Base-by-base conservation (phyloP, 257 asterid genomes). In the Scutellaria galericulata region DNA sequence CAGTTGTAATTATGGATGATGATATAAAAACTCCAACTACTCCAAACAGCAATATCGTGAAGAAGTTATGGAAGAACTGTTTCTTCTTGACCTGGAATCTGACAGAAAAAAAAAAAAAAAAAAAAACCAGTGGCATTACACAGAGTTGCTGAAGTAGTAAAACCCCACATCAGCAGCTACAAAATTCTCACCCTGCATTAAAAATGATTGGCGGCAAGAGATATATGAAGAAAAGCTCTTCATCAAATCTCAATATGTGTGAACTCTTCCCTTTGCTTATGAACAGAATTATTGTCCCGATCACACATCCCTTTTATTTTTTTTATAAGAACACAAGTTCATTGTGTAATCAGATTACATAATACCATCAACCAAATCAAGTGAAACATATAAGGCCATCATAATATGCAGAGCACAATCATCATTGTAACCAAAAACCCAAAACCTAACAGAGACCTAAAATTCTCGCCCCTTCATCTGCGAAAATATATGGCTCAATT, bases 81-180 rank as follows among this genome's bases (percentile, higher is more conserved):
- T 91, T 91, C 96, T 94, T 94, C 91, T 94, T 94, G 64, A 91
- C 98, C 85, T 94, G 98, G 75, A 89, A 94, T 57, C 98, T 94
- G 87, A 60, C n/a, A 15, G 70, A 64, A 54, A 52, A 12, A 51
- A 61, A 58, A 64, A 54, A 52, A 12, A 51, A 61, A 58, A 52
- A 12, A 51, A 61, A 39, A 6, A 50, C 15, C 41, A 11, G 46
- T 6, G 11, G 66, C n/a, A 56, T n/a, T 7, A 31, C 13, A 18
- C 10, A 44, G n/a, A 78, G 56, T 42, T 61, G 40, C 55, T 24
- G 62, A 57, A 42, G 68, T 46, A 31, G 8, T 6, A 37, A 14
- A 15, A 37, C 15, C 20, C 18, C 54, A 22, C 20, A 37, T 14
- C 44, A 13, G 6, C 14, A 74, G 52, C 65, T 14, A 70, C 57